Percentiles rank a stretch among this genome's conserved stretches.
Conservation (phyloP, 768 basidiomycete genomes). For the Kwoniella europaea region DNA sequence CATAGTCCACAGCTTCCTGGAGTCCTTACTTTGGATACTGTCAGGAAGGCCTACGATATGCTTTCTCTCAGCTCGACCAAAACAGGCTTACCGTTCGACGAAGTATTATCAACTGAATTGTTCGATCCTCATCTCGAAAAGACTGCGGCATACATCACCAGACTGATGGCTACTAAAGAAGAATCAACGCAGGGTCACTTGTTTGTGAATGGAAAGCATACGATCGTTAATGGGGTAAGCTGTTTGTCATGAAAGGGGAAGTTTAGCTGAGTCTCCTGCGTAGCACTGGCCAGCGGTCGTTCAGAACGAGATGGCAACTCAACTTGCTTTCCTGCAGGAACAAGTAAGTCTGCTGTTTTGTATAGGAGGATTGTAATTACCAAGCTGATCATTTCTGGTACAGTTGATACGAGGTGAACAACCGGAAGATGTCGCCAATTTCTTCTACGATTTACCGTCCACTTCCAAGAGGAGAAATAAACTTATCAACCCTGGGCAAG, state of each 20-base stretch:
- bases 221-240: conserved; percentile 71
- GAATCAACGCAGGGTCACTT: conserved; percentile 65
- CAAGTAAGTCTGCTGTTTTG: conserved; percentile 61
- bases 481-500: conserved; percentile 69
- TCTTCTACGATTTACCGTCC: conserved; percentile 88
- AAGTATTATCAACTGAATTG: conserved; percentile 37
- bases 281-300: conserved; percentile 72
- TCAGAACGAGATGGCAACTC: conserved; percentile 66
- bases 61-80: conserved; percentile 28
- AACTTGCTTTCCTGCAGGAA: conserved; percentile 74
- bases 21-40: conserved; percentile 30
- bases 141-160: conserved; percentile 64
- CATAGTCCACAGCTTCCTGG: conserved; percentile 31
- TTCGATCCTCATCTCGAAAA: conserved; percentile 60
- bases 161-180: conserved; percentile 65
- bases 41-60: conserved; percentile 36
- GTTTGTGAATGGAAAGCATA: conserved; percentile 88
- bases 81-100: conserved; percentile 42
- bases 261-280: neutral
- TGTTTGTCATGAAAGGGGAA: neutral
- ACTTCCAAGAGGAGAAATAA: conserved; percentile 73
- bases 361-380: too few relatives aligned
- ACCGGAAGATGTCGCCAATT: conserved; percentile 65
- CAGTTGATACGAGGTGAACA: conserved; percentile 36
- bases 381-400: conserved; percentile 62